Base-by-base conservation (phyloP, 441 rosid genomes). In the Pelargonium myrrhifolium region DNA sequence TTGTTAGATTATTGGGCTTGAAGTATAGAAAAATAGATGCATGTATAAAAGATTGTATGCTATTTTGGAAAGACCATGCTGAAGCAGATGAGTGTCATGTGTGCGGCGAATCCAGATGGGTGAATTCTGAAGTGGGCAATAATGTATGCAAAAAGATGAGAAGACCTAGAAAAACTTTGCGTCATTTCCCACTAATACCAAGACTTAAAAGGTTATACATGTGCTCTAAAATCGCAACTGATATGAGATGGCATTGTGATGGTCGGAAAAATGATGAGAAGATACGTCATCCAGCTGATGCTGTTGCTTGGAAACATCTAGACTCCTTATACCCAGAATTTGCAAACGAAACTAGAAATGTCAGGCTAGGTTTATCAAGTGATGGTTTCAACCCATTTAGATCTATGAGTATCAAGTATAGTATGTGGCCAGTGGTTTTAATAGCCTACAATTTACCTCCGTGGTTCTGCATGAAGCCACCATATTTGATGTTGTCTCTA, bases 131-230 rank as follows among this genome's bases (percentile, higher is more conserved):
- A 22, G 4, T 14, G 40, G 37, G 60, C 10, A 24, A 21, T 12
- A 6, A 8, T 35, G 17, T 39, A 40, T 11, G 40, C n/a, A 14
- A 45, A 9, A 45, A 45, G n/a, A 2, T 9, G 12, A 71, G 66
- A 21, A 64, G 26, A 17, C 35, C 22, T 0, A 47, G 12, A 1
- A 78, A 78, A 10, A 8, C 72, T n/a, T 40, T 68, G 0, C 8
- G 56, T 1, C 61, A 66, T n/a, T 75, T 72, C 47, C 70, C 76
- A 0, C 26, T 72, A 0, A 75, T 22, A 12, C 66, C 63, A 22
- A 15, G 68, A 11, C 62, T 53, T 47, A 17, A 64, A 28, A 35
- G 68, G 7, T 15, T 70, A 0, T 70, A 55, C 17, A 43, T 56
- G 10, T 68, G 21, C 0, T 31, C 9, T 0, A 70, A 70, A 6